Evolutionary conservation across 805 yeast genomes (phyloP).

Genomic region (Ogataea polymorpha): DNA sequence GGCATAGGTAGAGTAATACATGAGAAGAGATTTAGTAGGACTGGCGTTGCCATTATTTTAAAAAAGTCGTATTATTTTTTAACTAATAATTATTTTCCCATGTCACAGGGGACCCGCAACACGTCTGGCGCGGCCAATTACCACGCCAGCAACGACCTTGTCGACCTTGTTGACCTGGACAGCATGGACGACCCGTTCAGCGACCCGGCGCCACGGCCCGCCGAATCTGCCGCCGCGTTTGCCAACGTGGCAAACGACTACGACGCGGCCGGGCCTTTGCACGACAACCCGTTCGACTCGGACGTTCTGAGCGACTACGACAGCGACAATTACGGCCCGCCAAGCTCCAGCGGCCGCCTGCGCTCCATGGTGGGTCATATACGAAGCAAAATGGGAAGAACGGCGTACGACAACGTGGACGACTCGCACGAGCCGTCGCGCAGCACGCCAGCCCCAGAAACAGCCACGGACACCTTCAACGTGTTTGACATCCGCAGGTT

Average conservation of each 20-base stretch:
- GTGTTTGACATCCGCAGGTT: conserved; percentile 30
- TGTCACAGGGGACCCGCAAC: conserved; percentile 5
- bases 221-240: conserved; percentile 2
- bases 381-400: conserved; percentile 25
- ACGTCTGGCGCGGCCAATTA: conserved; percentile 2
- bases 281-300: conserved; percentile 11
- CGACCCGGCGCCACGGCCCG: not conserved
- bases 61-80: not conserved
- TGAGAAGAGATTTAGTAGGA: conserved; percentile 2
- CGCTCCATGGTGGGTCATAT: conserved; percentile 29
- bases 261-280: conserved; percentile 2
- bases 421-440: not conserved
- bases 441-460: conserved; percentile 18
- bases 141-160: conserved; percentile 2
- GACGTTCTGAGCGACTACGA: conserved; percentile 11
- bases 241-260: conserved; percentile 5
- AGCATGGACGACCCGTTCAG: conserved; percentile 7
- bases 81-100: conserved; percentile 3
- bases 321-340: conserved; percentile 4
- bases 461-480: conserved; percentile 19
- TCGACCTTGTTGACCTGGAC: conserved; percentile 7
- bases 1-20: conserved; percentile 50
- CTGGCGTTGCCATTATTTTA: too few relatives aligned
- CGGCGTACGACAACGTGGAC: conserved; percentile 25
- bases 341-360: conserved; percentile 21